These are phyloP conservation scores for Auricularia sp. DNA, from an alignment of 768 basidiomycete species.

Conservation along the genomic window DNA sequence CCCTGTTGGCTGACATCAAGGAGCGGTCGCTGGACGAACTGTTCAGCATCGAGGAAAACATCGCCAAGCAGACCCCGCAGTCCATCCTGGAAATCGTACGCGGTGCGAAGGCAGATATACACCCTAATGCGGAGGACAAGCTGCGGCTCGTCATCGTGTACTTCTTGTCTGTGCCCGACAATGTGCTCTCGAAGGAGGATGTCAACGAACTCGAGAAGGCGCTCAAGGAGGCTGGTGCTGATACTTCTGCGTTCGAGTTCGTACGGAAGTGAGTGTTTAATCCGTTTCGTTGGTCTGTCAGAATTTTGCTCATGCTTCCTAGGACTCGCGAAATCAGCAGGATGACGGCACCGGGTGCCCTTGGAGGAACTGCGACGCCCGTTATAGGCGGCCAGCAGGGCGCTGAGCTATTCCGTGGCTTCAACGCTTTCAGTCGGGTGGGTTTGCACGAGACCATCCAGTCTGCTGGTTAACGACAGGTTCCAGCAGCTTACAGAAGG, in stretches of 20 bases:
- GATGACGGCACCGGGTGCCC: conserved; percentile 63
- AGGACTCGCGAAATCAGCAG: conserved; percentile 81
- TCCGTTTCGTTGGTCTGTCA: neutral
- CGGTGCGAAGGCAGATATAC: conserved; percentile 50
- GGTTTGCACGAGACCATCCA: neutral
- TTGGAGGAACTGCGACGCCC: conserved; percentile 57
- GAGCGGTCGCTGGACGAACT: conserved; percentile 89
- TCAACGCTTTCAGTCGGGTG: conserved; percentile 84
- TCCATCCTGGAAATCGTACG: conserved; percentile 85
- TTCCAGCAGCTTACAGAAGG: conserved; percentile 74
- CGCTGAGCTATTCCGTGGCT: conserved; percentile 86
- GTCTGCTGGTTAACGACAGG: conserved; percentile 3
- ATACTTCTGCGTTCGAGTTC: conserved; percentile 80
- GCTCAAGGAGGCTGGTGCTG: conserved; percentile 71
- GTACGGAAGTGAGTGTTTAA: conserved; percentile 47
- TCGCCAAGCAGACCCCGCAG: conserved; percentile 73
- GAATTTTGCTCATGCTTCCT: neutral
- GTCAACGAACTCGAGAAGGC: conserved; percentile 80
- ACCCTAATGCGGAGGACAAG: conserved; percentile 72
- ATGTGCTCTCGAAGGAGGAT: conserved; percentile 77
- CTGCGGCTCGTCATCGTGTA: conserved; percentile 91
- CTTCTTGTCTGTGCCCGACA: conserved; percentile 81
- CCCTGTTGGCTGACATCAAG: conserved; percentile 91
- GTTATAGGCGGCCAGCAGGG: conserved; percentile 58
- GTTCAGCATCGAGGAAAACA: conserved; percentile 93